Base-by-base conservation (phyloP, 2,329 filamentous ascomycete species). In the Diaporthe citrichinensis region DNA sequence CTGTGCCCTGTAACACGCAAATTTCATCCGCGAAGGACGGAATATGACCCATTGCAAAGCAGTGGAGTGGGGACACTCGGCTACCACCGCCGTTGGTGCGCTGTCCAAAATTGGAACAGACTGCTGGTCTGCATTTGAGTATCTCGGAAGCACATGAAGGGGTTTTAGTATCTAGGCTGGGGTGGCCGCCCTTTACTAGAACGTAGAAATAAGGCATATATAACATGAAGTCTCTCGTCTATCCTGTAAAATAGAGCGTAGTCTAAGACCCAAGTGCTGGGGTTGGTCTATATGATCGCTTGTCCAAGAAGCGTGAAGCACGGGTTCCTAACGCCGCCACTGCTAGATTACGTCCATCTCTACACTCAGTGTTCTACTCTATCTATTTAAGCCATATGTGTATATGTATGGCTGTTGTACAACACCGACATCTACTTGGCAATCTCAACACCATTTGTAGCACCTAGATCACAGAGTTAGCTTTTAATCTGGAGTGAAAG, bases 381-480 rank as follows among this genome's bases (percentile, higher is more conserved):
- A 31, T 8, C 15, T 6, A 7, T 17, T 14, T 1, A 28, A 20
- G 4, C 14, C n/a, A 51, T 20, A 8, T 1, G 12, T 25, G n/a
- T 10, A 31, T 36, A 17, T n/a, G n/a, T 23, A 28, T 28, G 23
- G 8, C 10, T 12, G 31, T 68, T 15, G 14, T 17, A 12, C 4
- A 53, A 20, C 23, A 2, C 17, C 2, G 5, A 23, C 46, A 20
- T 62, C 84, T 86, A 86, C 81, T 88, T 88, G 77, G 83, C 84
- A 79, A 95, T 93, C 86, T 95, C 94, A 57, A 95, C 92, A 86
- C 94, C 94, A 31, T 92, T 93, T 23, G 89, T 91, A 72, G 94
- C 94, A 74, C 65, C 65, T 69, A 10, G 5, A 14, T 2, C 6
- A 14, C 10, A 34, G 9, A 1, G 5, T 65, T 2, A 65, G 41